phyloP scores from a whole-genome alignment of 192 early-diverging fungal species.

The Backusella psychrophila region DNA sequence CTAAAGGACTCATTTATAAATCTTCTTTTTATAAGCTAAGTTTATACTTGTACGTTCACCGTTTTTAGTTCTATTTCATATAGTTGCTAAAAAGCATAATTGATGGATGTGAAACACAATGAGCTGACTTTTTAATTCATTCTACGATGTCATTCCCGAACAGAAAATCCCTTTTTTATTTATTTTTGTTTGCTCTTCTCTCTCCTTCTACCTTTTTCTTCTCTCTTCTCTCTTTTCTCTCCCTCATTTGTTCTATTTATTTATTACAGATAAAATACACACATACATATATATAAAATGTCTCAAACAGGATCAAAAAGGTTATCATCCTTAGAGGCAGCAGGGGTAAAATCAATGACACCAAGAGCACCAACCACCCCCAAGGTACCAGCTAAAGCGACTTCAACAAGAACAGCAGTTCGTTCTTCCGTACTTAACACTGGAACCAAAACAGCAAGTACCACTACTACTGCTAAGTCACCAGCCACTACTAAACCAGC shows the following conservation, averaged over 20 bases:
- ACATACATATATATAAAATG: neutral
- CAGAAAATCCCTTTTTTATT: neutral
- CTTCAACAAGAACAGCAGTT: neutral
- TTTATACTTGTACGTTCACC: neutral
- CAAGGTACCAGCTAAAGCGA: neutral
- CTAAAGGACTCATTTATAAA: neutral
- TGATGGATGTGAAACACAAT: neutral
- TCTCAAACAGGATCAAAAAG: neutral
- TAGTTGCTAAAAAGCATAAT: neutral
- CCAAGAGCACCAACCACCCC: neutral
- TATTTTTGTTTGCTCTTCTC: neutral
- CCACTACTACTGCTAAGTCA: neutral
- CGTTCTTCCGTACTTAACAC: neutral
- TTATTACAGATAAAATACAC: neutral
- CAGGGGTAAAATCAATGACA: neutral
- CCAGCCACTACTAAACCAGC: neutral
- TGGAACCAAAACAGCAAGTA: neutral
- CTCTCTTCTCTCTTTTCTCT: neutral
- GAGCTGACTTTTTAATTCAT: slow-evolving; percentile 6
- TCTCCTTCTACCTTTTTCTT: neutral
- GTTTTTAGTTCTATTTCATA: neutral
- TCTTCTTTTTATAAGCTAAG: neutral
- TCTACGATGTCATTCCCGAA: slow-evolving; percentile 5
- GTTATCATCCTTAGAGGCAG: slow-evolving; percentile 5
- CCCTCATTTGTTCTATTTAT: neutral